Evolutionary conservation across 768 basidiomycete genomes (phyloP).

Genomic region (Termitomyces heimii): DNA sequence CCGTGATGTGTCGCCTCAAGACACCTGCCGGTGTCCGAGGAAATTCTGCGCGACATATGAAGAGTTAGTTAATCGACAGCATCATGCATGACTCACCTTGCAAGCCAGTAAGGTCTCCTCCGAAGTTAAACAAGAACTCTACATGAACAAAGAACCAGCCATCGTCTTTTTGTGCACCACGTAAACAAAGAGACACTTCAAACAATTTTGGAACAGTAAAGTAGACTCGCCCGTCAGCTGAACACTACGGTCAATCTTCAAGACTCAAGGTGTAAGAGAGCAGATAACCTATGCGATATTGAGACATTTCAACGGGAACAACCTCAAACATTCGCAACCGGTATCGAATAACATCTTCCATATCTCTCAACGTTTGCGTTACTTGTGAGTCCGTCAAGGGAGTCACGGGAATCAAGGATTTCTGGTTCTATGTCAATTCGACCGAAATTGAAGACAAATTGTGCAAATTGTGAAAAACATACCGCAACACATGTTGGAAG

Average conservation of each 20-base stretch:
- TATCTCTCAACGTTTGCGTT: conserved; percentile 54
- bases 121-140: conserved; percentile 67
- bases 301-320: conserved; percentile 76
- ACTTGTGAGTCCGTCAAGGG: conserved; percentile 67
- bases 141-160: conserved; percentile 86
- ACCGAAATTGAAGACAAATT: neutral
- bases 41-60: conserved; percentile 45
- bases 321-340: conserved; percentile 76
- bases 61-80: neutral
- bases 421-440: conserved; percentile 35
- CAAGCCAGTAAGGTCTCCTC: conserved; percentile 65
- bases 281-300: conserved; percentile 53
- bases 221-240: conserved; percentile 73
- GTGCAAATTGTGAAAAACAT: conserved; percentile 7
- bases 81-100: conserved; percentile 43
- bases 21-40: conserved; percentile 60
- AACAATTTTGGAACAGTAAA: conserved; percentile 74
- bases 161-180: conserved; percentile 61
- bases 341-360: conserved; percentile 76
- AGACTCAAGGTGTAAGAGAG: neutral
- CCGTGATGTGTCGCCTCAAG: conserved; percentile 60
- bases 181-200: conserved; percentile 66
- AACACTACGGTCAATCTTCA: neutral
- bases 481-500: conserved; percentile 83
- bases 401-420: conserved; percentile 58